Conservation (phyloP, 768 basidiomycete genomes). For the Omphalotus guepiniiformis region DNA sequence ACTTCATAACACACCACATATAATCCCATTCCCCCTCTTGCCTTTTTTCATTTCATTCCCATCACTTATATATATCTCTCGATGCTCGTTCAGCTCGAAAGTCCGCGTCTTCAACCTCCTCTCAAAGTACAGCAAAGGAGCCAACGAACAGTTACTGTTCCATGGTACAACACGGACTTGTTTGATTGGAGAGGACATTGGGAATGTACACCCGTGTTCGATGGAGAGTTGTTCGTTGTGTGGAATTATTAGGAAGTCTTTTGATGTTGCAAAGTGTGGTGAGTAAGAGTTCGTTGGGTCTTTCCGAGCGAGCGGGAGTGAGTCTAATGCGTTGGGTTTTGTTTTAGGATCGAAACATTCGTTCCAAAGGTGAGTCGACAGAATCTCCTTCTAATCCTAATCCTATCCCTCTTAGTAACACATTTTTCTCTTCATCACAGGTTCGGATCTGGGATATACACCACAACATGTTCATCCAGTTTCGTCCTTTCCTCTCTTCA, state of each 20-base stretch:
- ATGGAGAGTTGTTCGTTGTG: constrained; percentile 52
- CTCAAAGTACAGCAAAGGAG: constrained; percentile 14
- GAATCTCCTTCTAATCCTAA: neutral
- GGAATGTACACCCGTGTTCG: constrained; percentile 43
- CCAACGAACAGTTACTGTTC: constrained; percentile 58
- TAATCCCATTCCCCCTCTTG: neutral
- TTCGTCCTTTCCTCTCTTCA: constrained; percentile 13
- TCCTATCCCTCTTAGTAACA: neutral
- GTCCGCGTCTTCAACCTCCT: constrained; percentile 7
- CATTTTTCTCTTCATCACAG: constrained; percentile 22
- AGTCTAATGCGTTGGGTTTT: neutral
- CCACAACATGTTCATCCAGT: constrained; percentile 65
- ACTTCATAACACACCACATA: neutral
- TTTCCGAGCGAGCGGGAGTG: neutral
- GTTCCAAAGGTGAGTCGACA: neutral
- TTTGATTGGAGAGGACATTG: constrained; percentile 48
- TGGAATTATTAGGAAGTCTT: constrained; percentile 52
- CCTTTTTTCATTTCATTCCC: neutral
- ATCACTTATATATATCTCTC: neutral
- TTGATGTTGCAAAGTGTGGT: constrained; percentile 59
- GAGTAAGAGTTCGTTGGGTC: constrained; percentile 15
- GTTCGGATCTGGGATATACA: constrained; percentile 70
- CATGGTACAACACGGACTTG: constrained; percentile 66
- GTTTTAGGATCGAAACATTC: neutral
- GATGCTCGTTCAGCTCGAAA: constrained; percentile 1